phyloP scores from a whole-genome alignment of 345 rosid species.

The Noccaea caerulescens region DNA sequence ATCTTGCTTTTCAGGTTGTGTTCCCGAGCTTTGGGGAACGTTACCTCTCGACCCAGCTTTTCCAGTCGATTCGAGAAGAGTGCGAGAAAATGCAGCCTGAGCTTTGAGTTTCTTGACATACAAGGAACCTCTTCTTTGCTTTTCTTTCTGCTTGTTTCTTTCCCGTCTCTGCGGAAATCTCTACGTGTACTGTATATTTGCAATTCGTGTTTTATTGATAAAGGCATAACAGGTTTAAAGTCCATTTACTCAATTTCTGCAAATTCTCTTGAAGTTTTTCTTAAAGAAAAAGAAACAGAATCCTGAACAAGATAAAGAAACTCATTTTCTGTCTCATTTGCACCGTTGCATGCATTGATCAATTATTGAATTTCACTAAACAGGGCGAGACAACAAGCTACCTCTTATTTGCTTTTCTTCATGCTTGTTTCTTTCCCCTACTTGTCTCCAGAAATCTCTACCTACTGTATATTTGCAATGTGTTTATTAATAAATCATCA shows the following conservation, averaged over 20 bases:
- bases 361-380: too few species aligned
- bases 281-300: too few species aligned
- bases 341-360: too few species aligned
- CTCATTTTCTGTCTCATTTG: too few species aligned
- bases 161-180: constrained; percentile 4
- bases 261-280: too few species aligned
- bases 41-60: constrained; percentile 81
- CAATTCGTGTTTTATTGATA: constrained; percentile 29
- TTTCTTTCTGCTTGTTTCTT: constrained; percentile 6
- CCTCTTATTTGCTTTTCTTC: too few species aligned
- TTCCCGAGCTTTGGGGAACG: constrained; percentile 98
- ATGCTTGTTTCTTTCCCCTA: too few species aligned
- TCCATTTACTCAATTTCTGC: neutral
- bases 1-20: constrained; percentile 63
- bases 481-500: too few species aligned
- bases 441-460: too few species aligned
- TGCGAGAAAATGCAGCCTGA: constrained; percentile 87
- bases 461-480: too few species aligned
- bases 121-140: constrained; percentile 18
- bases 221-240: neutral
- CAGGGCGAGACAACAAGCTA: too few species aligned
- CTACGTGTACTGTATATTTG: constrained; percentile 23
- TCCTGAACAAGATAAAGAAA: too few species aligned
- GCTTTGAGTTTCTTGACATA: constrained; percentile 45
- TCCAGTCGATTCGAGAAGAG: constrained; percentile 92